Percentiles rank a stretch among this genome's conserved stretches.
phyloP scores from a whole-genome alignment of 2,329 filamentous ascomycete genomes.

The Dothiorella sarmentorum region DNA sequence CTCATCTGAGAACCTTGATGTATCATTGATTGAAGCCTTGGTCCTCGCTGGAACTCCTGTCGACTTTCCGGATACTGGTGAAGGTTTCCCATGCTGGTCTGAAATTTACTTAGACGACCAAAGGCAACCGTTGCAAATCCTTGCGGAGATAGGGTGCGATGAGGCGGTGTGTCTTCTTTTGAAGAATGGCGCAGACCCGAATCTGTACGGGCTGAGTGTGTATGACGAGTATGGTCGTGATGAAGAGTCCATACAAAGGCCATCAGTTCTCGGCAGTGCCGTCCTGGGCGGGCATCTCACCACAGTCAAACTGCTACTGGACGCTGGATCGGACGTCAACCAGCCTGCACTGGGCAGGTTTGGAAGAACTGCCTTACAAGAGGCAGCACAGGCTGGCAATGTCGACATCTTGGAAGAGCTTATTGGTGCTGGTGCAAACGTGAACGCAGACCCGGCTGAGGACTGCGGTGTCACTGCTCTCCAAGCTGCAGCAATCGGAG shows the following conservation, averaged over 20 bases:
- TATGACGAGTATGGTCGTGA: not conserved
- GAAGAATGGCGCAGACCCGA: not conserved
- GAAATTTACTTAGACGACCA: not conserved
- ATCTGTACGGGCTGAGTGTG: not conserved
- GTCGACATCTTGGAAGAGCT: conserved; percentile 20
- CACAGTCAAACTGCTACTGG: not conserved
- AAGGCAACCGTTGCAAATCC: not conserved
- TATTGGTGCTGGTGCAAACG: conserved; percentile 5
- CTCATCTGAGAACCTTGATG: not conserved
- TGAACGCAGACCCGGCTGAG: conserved; percentile 16
- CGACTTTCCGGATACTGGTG: not conserved
- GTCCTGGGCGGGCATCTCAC: not conserved
- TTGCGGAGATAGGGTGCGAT: not conserved
- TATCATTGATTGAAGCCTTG: not conserved
- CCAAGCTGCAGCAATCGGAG: conserved; percentile 28
- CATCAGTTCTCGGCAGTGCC: not conserved
- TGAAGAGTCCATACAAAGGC: not conserved
- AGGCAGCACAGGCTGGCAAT: not conserved
- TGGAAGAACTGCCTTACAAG: not conserved
- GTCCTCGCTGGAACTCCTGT: not conserved
- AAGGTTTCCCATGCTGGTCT: not conserved
- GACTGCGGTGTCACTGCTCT: conserved; percentile 26
- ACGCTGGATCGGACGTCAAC: not conserved
- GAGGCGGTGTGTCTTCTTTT: not conserved
- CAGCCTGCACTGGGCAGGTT: not conserved